A percentile compares a stretch with the other conserved stretches of the same genome.
Evolutionary conservation across 441 rosid genomes (phyloP).

Genomic region (Adansonia gregorii): DNA sequence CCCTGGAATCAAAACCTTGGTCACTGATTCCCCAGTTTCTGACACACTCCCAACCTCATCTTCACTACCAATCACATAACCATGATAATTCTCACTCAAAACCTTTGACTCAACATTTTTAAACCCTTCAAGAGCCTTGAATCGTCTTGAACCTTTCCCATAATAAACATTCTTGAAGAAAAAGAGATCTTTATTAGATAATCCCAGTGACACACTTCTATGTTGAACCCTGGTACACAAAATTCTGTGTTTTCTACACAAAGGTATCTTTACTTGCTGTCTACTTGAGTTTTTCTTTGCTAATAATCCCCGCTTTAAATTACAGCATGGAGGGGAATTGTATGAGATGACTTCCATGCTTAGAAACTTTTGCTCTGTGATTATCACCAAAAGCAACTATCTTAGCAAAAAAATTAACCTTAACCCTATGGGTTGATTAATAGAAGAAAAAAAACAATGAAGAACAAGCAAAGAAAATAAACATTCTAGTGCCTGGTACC

Average conservation of each 20-base stretch:
- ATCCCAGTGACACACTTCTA: conserved; percentile 38
- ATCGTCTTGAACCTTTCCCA: conserved; percentile 31
- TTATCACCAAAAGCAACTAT: conserved; percentile 20
- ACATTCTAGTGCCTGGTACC: background rate
- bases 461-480: background rate
- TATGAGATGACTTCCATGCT: conserved; percentile 57
- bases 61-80: conserved; percentile 65
- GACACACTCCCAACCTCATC: conserved; percentile 45
- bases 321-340: conserved; percentile 37
- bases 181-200: conserved; percentile 17
- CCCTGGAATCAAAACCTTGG: conserved; percentile 71
- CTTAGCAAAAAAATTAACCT: conserved; percentile 10
- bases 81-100: conserved; percentile 48
- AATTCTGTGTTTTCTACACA: conserved; percentile 32
- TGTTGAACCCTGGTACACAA: conserved; percentile 29
- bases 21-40: conserved; percentile 41
- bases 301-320: conserved; percentile 34
- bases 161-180: conserved; percentile 29
- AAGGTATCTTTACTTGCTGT: conserved; percentile 32
- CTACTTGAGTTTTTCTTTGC: conserved; percentile 30
- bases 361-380: conserved; percentile 32
- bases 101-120: conserved; percentile 41
- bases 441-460: background rate
- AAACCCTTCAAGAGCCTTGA: conserved; percentile 26
- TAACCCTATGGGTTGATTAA: background rate